Conservation (phyloP, 352 stramenopile genomes). For the Pilasporangium apinafurcum region DNA sequence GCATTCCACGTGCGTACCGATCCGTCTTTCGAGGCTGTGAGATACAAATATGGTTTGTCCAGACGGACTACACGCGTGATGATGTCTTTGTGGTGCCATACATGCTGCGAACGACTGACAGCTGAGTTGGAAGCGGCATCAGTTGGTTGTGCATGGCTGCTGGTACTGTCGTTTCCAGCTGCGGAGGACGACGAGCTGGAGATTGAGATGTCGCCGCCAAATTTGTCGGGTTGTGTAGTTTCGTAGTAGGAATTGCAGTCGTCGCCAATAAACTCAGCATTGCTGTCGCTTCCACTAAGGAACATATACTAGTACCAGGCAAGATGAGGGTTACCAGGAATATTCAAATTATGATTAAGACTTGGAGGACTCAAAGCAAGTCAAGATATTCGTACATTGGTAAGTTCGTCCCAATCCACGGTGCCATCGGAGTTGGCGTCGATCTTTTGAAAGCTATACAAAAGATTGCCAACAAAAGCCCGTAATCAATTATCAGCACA, state of each 20-base stretch:
- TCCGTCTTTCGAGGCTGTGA: conserved; percentile 72
- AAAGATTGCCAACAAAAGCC: background rate
- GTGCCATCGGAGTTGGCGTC: conserved; percentile 83
- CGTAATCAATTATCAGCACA: background rate
- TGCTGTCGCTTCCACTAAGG: conserved; percentile 62
- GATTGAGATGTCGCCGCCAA: no score
- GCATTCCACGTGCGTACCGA: conserved; percentile 71
- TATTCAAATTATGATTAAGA: no score
- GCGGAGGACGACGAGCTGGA: no score
- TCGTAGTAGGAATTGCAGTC: conserved; percentile 61
- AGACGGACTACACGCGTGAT: conserved; percentile 63
- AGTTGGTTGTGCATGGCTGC: background rate
- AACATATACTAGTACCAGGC: conserved; percentile 65
- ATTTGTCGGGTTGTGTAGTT: conserved; percentile 51
- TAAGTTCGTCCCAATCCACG: conserved; percentile 89
- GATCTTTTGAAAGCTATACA: conserved; percentile 78
- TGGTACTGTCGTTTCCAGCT: background rate
- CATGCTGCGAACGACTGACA: conserved; percentile 9
- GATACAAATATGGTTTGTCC: conserved; percentile 62
- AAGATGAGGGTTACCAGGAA: no score
- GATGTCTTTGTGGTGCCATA: conserved; percentile 63
- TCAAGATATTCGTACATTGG: conserved; percentile 49
- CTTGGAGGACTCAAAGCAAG: no score
- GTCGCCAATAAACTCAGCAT: conserved; percentile 53
- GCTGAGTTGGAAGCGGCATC: no score